These are phyloP conservation scores for Nitzschia sp. DNA, from an alignment of 108 stramenopile species.

Conservation along the genomic window DNA sequence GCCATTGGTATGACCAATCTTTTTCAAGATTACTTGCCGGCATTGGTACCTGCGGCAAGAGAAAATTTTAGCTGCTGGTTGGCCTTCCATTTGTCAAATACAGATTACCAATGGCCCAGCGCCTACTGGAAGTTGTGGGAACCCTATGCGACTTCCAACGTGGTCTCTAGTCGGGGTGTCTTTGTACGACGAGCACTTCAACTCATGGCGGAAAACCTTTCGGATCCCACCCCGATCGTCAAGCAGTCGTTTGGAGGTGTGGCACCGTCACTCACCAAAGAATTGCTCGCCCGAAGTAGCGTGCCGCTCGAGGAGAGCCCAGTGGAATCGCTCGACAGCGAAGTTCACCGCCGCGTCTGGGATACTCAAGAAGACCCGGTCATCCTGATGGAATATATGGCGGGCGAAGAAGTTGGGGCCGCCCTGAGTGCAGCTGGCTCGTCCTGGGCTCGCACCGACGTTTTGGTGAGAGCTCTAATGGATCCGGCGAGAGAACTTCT, in stretches of 20 bases:
- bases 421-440: conserved; percentile 21
- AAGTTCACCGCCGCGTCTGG: conserved; percentile 69
- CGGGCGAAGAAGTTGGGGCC: conserved; percentile 63
- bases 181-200: conserved; percentile 31
- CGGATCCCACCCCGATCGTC: conserved; percentile 24
- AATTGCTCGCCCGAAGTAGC: conserved; percentile 13
- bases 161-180: conserved; percentile 63
- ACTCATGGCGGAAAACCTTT: conserved; percentile 31
- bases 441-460: conserved; percentile 18
- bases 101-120: conserved; percentile 84
- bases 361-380: conserved; percentile 54
- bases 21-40: conserved; percentile 78
- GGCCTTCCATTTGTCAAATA: conserved; percentile 82
- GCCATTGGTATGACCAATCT: conserved; percentile 67
- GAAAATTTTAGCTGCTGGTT: conserved; percentile 83
- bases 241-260: conserved; percentile 19
- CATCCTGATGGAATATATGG: conserved; percentile 47
- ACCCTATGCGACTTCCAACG: conserved; percentile 45
- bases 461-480: conserved; percentile 20
- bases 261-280: conserved; percentile 15
- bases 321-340: conserved; percentile 32
- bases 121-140: conserved; percentile 85
- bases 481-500: conserved; percentile 19
- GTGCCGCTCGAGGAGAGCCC: conserved; percentile 6
- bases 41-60: conserved; percentile 62